Conservation (phyloP, 2,329 filamentous ascomycete species). For the Colletotrichum sublineola region DNA sequence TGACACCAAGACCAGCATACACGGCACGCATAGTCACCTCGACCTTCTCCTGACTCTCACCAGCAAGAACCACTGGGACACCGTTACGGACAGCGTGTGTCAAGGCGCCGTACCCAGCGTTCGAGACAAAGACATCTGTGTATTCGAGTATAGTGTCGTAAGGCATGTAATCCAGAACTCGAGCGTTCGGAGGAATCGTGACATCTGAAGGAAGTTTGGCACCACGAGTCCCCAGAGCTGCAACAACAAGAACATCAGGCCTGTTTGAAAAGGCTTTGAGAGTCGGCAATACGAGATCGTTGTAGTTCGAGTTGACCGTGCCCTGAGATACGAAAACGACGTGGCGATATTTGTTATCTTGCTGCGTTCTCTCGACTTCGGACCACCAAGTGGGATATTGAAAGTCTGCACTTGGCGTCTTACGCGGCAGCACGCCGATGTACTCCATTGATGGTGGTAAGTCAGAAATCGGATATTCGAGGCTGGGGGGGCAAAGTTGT, state of each 20-base stretch:
- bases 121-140: conserved; percentile 61
- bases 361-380: conserved; percentile 50
- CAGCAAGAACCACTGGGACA: conserved; percentile 62
- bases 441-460: conserved; percentile 57
- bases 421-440: conserved; percentile 57
- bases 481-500: conserved; percentile 54
- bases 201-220: conserved; percentile 33
- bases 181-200: conserved; percentile 54
- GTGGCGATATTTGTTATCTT: conserved; percentile 23
- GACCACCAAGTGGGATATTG: conserved; percentile 60
- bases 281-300: conserved; percentile 60
- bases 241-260: conserved; percentile 54
- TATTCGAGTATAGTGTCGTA: conserved; percentile 62
- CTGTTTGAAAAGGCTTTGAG: conserved; percentile 56
- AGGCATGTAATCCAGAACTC: conserved; percentile 61
- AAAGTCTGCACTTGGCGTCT: conserved; percentile 47
- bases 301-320: conserved; percentile 56
- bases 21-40: conserved; percentile 58
- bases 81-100: conserved; percentile 59
- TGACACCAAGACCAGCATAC: conserved; percentile 59
- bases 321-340: conserved; percentile 63
- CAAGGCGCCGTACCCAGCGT: conserved; percentile 63
- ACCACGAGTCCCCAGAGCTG: conserved; percentile 48
- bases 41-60: conserved; percentile 56
- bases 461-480: conserved; percentile 56